A percentile compares a stretch with the other conserved stretches of the same genome.
phyloP scores from a whole-genome alignment of 2,329 filamentous ascomycete genomes.

The Colletotrichum scovillei region DNA sequence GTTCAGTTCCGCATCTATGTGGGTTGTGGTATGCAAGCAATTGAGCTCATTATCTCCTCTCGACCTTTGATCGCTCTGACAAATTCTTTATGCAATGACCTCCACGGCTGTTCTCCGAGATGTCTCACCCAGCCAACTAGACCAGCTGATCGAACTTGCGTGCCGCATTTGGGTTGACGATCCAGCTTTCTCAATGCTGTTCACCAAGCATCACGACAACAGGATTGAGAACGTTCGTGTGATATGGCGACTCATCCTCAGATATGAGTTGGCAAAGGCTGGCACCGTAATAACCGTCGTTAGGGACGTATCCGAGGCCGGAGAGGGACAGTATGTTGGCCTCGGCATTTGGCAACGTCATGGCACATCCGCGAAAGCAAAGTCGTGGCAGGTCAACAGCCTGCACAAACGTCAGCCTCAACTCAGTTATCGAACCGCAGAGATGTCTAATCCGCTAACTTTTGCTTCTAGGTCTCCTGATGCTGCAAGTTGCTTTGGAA shows the following conservation, averaged over 20 bases:
- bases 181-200: background rate
- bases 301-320: background rate
- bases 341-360: background rate
- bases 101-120: background rate
- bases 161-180: background rate
- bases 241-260: constrained; percentile 5
- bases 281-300: background rate
- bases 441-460: background rate
- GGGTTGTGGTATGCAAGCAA: too few species aligned
- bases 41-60: too few species aligned
- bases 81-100: background rate
- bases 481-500: background rate
- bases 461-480: background rate
- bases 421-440: background rate
- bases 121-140: background rate
- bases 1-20: too few species aligned
- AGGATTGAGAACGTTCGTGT: background rate
- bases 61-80: background rate
- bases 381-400: background rate
- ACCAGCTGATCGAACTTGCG: background rate
- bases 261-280: background rate
- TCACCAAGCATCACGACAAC: background rate
- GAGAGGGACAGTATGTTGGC: background rate
- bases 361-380: background rate
- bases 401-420: background rate